Evolutionary conservation across 768 basidiomycete genomes (phyloP), one percentile per base, ranked within the genome.

Genomic region (Auriscalpium microsporum): DNA sequence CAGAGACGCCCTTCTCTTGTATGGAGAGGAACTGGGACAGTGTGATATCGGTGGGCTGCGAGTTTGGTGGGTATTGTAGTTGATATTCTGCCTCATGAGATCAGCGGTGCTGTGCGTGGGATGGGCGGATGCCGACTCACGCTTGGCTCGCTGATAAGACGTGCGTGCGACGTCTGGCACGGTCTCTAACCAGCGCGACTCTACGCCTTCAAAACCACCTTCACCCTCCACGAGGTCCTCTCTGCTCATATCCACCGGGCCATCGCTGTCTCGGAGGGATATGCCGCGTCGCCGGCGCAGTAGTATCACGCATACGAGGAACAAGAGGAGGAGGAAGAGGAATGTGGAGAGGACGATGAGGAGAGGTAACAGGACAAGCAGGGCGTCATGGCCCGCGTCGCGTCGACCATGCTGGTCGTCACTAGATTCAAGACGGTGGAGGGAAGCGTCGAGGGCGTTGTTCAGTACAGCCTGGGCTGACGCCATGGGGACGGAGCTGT

Each of bases 1-100:
- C 96, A 28, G 94, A 95, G 46, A 99, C 95, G 61, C 96, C 96
- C 67, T 99, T 99, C 73, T 99, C 96, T 68, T 99, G 96, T 56
- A 99, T 99, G 28, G 94, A 94, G 19, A 99, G 84, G 72, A 98
- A 98, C 66, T 99, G 96, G 9, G 95, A 95, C 52, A 99, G 77
- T 1, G 95, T 99, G 71, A 99, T 98, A 69, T 99, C 96, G 51
- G 95, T 94, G 21, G 94, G 91, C 45, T 87, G 77, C n/a, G 96
- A 98, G 67, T 95, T 93, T 35, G 96, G 94, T 5, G 90, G 91
- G 70, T 94, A 94, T 68, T 90, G 86, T 23, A 84, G 58, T 66
- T 93, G 90, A 67, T 83, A 86, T 51, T 90, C 90, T 93, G 68
- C 36, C n/a, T 16, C 49, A 44, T 45, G 51, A 35, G 34, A 51